These are phyloP conservation scores for Aspergillus asperescens DNA, from an alignment of 495 filamentous ascomycete species.

Conservation along the genomic window DNA sequence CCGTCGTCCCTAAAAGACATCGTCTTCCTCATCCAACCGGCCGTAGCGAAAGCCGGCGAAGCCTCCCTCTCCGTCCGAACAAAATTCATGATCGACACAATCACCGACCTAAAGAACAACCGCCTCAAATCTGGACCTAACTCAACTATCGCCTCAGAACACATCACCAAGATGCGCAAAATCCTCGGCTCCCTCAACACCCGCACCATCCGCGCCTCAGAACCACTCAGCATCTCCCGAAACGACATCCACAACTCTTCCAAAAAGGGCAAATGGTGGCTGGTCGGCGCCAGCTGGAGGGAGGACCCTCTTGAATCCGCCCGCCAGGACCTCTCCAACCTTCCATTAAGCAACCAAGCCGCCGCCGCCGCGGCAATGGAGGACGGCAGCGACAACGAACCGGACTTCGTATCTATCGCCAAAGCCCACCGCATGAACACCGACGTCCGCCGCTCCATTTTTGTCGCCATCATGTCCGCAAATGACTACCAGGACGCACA, in stretches of 20 bases:
- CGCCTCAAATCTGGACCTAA: conserved; percentile 66
- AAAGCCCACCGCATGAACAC: conserved; percentile 91
- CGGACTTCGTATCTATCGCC: conserved; percentile 69
- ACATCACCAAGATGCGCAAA: conserved; percentile 80
- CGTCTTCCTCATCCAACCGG: conserved; percentile 68
- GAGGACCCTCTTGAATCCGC: conserved; percentile 41
- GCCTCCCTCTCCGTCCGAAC: conserved; percentile 76
- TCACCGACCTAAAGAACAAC: conserved; percentile 93
- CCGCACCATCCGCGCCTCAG: conserved; percentile 61
- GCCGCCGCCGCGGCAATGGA: conserved; percentile 21
- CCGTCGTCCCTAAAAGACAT: conserved; percentile 89
- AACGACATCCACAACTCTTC: conserved; percentile 74
- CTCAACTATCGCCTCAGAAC: conserved; percentile 63
- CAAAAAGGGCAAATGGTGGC: conserved; percentile 96
- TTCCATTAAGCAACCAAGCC: conserved; percentile 14
- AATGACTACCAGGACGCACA: conserved; percentile 80
- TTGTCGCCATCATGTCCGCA: conserved; percentile 84
- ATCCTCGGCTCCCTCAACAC: conserved; percentile 67
- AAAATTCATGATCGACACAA: conserved; percentile 96
- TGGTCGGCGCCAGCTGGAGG: conserved; percentile 87
- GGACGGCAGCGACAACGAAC: conserved; percentile 48
- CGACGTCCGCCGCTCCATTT: conserved; percentile 85
- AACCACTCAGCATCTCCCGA: conserved; percentile 76
- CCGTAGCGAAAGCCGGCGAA: conserved; percentile 60
- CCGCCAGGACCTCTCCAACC: conserved; percentile 29